A percentile compares a stretch with the other conserved stretches of the same genome.
These are phyloP conservation scores for Schizosaccharomyces japonicus DNA, from an alignment of 805 yeast genomes.

Conservation along the genomic window DNA sequence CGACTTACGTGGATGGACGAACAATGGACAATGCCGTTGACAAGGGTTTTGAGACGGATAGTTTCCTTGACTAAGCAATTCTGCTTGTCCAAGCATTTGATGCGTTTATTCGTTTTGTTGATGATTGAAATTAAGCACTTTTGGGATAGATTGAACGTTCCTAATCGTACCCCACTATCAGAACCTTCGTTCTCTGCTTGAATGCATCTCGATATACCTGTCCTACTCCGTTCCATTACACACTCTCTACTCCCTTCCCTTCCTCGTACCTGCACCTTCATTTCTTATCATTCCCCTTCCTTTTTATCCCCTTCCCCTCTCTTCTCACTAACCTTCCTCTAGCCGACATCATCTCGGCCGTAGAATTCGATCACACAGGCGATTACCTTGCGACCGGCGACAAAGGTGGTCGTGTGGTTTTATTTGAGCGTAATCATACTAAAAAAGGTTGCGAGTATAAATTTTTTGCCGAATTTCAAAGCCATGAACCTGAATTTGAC, in stretches of 20 bases:
- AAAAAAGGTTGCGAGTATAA: conserved; percentile 72
- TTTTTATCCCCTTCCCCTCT: not conserved
- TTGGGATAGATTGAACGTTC: too few species aligned
- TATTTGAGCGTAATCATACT: conserved; percentile 66
- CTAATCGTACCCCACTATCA: too few species aligned
- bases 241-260: too few species aligned
- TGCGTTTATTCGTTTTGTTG: not conserved
- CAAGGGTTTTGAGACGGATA: too few species aligned
- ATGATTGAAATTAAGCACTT: too few species aligned
- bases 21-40: too few species aligned
- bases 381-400: conserved; percentile 95
- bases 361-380: conserved; percentile 86
- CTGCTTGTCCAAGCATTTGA: not conserved
- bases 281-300: not conserved
- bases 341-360: conserved; percentile 90
- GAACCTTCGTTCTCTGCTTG: too few species aligned
- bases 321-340: not conserved
- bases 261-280: too few species aligned
- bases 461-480: conserved; percentile 88
- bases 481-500: conserved; percentile 96
- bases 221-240: too few species aligned
- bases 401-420: conserved; percentile 90
- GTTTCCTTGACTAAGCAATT: too few species aligned
- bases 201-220: too few species aligned
- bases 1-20: too few species aligned